Percentiles rank a stretch among this genome's conserved stretches.
phyloP scores from a whole-genome alignment of 441 rosid species.

The Croton setiger region DNA sequence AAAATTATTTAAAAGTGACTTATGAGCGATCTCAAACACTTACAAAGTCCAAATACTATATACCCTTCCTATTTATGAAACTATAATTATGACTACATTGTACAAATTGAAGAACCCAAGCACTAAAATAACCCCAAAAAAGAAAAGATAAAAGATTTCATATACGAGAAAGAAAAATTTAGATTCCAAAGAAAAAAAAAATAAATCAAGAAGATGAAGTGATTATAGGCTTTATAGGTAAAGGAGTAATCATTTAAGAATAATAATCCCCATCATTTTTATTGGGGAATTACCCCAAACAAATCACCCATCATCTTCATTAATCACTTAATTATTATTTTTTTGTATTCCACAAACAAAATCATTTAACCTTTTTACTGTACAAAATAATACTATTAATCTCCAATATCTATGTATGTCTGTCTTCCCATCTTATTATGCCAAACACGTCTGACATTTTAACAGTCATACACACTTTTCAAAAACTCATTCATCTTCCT shows the following conservation, averaged over 20 bases:
- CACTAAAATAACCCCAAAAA: not conserved
- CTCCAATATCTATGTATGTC: slow-evolving; percentile 21
- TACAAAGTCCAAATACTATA: too few species aligned
- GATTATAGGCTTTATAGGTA: slow-evolving; percentile 11
- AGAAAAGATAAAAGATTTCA: slow-evolving; percentile 12
- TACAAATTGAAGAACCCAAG: not conserved
- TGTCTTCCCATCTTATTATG: slow-evolving; percentile 21
- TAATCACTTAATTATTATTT: not conserved
- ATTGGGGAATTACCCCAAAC: too few species aligned
- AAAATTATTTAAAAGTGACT: too few species aligned
- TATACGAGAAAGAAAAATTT: slow-evolving; percentile 16
- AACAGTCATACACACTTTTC: slow-evolving; percentile 18
- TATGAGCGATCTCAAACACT: too few species aligned
- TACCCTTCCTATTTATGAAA: slow-evolving; percentile 15
- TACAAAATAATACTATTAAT: slow-evolving; percentile 10
- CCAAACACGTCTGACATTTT: slow-evolving; percentile 30
- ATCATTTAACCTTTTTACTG: slow-evolving; percentile 38
- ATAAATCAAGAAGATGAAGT: not conserved
- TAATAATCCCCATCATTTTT: slow-evolving; percentile 44
- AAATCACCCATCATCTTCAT: not conserved
- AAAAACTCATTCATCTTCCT: not conserved
- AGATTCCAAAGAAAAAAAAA: slow-evolving; percentile 14
- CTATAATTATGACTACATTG: slow-evolving; percentile 3
- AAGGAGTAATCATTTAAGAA: slow-evolving; percentile 47
- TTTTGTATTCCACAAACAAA: slow-evolving; percentile 40